Evolutionary conservation across 495 filamentous ascomycete species (phyloP).

Genomic region (Rostrohypoxylon terebratum): DNA sequence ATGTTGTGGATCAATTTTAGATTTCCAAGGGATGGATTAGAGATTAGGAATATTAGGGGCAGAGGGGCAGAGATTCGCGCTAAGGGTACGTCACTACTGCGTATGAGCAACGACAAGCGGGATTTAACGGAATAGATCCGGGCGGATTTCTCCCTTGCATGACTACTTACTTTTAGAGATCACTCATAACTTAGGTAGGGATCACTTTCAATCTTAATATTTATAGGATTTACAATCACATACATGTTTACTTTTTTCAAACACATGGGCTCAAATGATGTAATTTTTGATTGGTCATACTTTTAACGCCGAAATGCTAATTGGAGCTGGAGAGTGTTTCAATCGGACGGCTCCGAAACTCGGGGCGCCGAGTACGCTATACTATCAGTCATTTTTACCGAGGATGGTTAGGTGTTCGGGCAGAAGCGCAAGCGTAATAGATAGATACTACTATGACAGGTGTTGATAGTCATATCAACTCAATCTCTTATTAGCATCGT

Average conservation of each 20-base stretch:
- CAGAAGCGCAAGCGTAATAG: constrained; percentile 16
- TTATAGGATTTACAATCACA: no score
- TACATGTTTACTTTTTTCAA: no score
- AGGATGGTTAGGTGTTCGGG: constrained; percentile 36
- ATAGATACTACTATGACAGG: constrained; percentile 12
- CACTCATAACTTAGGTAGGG: no score
- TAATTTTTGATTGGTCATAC: constrained; percentile 12
- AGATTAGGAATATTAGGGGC: neutral
- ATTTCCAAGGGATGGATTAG: neutral
- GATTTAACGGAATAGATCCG: no score
- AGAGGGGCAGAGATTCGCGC: neutral
- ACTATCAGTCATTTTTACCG: constrained; percentile 16
- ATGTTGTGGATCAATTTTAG: constrained; percentile 27
- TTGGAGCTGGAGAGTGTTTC: neutral
- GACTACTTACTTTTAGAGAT: no score
- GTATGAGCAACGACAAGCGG: no score
- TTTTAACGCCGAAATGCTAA: constrained; percentile 33
- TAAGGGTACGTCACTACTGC: no score
- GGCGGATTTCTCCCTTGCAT: no score
- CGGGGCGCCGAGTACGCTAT: constrained; percentile 31
- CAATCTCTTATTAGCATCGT: constrained; percentile 7
- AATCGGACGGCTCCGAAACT: constrained; percentile 38
- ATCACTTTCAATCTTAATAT: no score
- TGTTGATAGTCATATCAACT: neutral
- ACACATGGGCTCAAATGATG: constrained; percentile 2